These are phyloP conservation scores for Aspergillus pseudoviridinutans DNA, from an alignment of 2,329 filamentous ascomycete genomes.

Conservation along the genomic window DNA sequence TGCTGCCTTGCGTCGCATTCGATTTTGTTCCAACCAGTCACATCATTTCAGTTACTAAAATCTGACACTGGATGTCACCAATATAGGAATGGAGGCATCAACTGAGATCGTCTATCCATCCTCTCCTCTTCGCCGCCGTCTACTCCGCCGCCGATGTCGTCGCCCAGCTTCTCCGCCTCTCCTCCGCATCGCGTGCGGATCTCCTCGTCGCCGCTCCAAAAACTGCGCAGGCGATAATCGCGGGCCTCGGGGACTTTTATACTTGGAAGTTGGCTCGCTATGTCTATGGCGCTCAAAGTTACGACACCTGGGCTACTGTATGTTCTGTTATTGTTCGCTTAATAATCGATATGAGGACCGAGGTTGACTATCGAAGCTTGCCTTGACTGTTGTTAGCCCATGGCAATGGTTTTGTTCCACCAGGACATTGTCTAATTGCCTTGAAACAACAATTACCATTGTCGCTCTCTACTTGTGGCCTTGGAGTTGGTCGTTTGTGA, in stretches of 20 bases:
- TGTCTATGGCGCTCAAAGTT: constrained; percentile 63
- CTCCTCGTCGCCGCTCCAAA: constrained; percentile 71
- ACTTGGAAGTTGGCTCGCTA: constrained; percentile 77
- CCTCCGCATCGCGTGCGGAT: constrained; percentile 56
- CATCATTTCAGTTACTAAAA: constrained; percentile 5
- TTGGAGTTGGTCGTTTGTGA: constrained; percentile 63
- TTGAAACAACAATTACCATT: constrained; percentile 84
- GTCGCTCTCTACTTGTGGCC: constrained; percentile 80
- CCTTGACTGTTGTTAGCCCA: constrained; percentile 69
- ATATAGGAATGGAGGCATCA: constrained; percentile 84
- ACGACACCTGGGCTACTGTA: constrained; percentile 67
- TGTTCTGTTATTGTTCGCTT: constrained; percentile 3
- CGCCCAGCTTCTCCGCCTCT: constrained; percentile 52
- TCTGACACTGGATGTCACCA: neutral
- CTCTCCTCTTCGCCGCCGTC: constrained; percentile 73
- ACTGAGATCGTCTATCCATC: constrained; percentile 86
- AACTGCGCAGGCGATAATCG: constrained; percentile 70
- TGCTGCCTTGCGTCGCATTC: neutral
- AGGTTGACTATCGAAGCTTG: constrained; percentile 51
- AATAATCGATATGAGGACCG: neutral
- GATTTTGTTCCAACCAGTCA: neutral
- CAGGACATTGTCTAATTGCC: constrained; percentile 86
- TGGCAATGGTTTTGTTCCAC: constrained; percentile 98
- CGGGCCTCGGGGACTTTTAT: constrained; percentile 76
- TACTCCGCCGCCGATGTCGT: constrained; percentile 63